phyloP scores from a whole-genome alignment of 306 rosid species.

The Geum urbanum region DNA sequence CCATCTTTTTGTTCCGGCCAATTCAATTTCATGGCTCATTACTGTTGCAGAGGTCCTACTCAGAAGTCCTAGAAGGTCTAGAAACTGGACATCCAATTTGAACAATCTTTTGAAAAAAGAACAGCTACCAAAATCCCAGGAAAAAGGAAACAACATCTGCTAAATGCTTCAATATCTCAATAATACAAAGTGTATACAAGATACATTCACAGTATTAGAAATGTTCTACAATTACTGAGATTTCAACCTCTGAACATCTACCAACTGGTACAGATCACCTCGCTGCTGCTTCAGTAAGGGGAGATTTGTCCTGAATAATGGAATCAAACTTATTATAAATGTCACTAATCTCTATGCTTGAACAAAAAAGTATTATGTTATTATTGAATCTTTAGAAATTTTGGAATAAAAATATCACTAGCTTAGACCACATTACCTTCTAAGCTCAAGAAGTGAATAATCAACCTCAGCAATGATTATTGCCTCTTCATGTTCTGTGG shows the following conservation, averaged over 20 bases:
- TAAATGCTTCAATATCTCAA: neutral
- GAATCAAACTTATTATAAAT: conserved; percentile 11
- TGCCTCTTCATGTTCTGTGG: conserved; percentile 89
- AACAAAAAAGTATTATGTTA: neutral
- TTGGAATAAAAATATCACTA: conserved; percentile 14
- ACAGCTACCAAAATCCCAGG: neutral
- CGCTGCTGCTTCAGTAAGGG: conserved; percentile 81
- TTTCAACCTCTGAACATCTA: conserved; percentile 71
- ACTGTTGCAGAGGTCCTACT: neutral
- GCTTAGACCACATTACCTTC: conserved; percentile 49
- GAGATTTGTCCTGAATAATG: conserved; percentile 62
- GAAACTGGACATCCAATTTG: neutral
- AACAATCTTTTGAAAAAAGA: neutral
- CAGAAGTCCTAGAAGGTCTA: too few species aligned
- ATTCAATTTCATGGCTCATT: neutral
- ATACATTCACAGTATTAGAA: neutral
- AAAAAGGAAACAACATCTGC: conserved; percentile 3
- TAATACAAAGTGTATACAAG: neutral
- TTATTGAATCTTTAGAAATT: neutral
- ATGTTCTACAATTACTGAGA: conserved; percentile 35
- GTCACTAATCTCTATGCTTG: neutral
- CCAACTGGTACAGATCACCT: conserved; percentile 96
- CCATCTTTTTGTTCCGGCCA: neutral
- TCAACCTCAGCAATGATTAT: conserved; percentile 76
- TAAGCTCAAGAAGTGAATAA: conserved; percentile 61